phyloP scores from a whole-genome alignment of 1,284 basidiomycete genomes.

The Pholiota adiposa region DNA sequence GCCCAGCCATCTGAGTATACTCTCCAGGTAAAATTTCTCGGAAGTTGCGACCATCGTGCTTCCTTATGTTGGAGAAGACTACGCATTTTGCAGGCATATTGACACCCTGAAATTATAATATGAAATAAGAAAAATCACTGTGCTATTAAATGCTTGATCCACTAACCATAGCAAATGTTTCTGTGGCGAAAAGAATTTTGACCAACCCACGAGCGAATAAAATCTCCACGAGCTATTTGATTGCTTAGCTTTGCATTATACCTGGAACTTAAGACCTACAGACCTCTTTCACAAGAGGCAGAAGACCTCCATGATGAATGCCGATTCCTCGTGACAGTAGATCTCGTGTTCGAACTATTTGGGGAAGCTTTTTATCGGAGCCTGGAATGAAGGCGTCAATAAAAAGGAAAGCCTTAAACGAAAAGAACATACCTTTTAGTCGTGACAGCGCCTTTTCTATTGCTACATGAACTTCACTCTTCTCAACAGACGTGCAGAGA shows the following conservation, averaged over 20 bases:
- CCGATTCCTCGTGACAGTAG: constrained; percentile 93
- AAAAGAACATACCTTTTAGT: constrained; percentile 73
- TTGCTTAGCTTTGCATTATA: constrained; percentile 2
- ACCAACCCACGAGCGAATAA: constrained; percentile 96
- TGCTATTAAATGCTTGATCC: neutral
- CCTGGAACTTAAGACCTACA: constrained; percentile 17
- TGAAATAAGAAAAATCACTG: too few species aligned
- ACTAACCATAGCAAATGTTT: constrained; percentile 97
- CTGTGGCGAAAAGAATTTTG: constrained; percentile 97
- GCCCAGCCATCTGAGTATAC: constrained; percentile 99
- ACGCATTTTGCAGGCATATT: constrained; percentile 99
- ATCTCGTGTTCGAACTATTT: constrained; percentile 92
- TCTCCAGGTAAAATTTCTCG: constrained; percentile 89
- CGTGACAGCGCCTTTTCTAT: constrained; percentile 92
- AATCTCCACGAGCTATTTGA: constrained; percentile 88
- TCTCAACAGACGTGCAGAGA: constrained; percentile 86
- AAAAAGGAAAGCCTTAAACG: neutral
- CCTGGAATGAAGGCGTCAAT: constrained; percentile 50
- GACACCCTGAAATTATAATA: constrained; percentile 80
- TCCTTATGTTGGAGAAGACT: constrained; percentile 94
- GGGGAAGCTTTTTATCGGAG: constrained; percentile 92
- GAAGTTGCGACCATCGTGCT: constrained; percentile 95
- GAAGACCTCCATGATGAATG: constrained; percentile 95
- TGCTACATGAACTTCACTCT: constrained; percentile 95
- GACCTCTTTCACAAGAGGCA: constrained; percentile 98